Base-by-base conservation (phyloP, 805 yeast genomes). In the Ogataea sp. region DNA sequence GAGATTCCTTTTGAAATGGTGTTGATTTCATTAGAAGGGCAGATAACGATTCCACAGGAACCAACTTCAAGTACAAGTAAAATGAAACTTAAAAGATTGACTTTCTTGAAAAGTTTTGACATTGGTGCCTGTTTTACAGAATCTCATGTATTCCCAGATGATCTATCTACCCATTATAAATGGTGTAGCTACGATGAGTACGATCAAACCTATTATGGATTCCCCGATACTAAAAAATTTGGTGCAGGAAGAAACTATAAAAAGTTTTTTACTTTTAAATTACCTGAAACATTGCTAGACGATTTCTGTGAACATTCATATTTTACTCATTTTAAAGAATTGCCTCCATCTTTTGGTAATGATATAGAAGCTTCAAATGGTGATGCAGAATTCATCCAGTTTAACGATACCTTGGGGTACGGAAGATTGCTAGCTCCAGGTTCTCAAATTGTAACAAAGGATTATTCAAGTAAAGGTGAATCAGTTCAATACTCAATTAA, bases 1-100 rank as follows among this genome's bases (percentile, higher is more conserved):
- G 59, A 66, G 0, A 62, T 80, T 17, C 71, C 72, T 2, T 82
- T 80, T 50, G 82, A 80, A 47, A 75, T 76, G 78, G 73, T 80
- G 50, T 65, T 73, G 39, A 71, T 77, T 7, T 62, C 78, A 2
- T 60, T 78, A 25, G 83, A 78, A 49, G 83, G 83, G 1, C 57
- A 53, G 15, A 51, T 61, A 20, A 61, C 65, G 4, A 40, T 57
- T 0, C 51, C 51, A 4, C 21, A 11, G 6, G 29, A 32, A 11
- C 4, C n/a, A 3, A 18, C 14, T 6, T 32, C 37, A 14, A 20
- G 15, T 20, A 37, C 37, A 14, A 20, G 15, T 20, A 11, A 27
- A 10, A 3, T 20, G 4, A 18, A 14, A 10, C 31, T 39, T 39
- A 48, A 39, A 20, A 44, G 32, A 34, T 57, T 56, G 34, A 62